Evolutionary conservation across 345 rosid genomes (phyloP).

Genomic region (Eucalyptus regnans): DNA sequence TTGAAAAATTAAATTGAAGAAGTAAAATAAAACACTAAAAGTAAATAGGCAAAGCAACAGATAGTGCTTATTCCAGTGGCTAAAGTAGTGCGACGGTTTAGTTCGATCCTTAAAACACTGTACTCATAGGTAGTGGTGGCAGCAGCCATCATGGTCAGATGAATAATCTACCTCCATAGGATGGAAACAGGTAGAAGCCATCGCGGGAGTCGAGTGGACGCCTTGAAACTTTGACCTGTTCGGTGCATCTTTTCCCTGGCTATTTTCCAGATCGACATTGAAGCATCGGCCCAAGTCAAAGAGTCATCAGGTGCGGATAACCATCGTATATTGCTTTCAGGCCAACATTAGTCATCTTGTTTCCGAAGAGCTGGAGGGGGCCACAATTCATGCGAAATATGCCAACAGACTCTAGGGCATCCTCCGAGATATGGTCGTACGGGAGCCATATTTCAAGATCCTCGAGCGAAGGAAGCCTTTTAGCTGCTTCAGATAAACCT

Average conservation of each 20-base stretch:
- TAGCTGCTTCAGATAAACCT: not conserved
- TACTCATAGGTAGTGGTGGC: too few relatives aligned
- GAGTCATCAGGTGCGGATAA: not conserved
- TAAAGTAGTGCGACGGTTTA: too few relatives aligned
- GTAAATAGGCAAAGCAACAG: too few relatives aligned
- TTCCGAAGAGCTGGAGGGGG: not conserved
- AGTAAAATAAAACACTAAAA: too few relatives aligned
- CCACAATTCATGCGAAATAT: not conserved
- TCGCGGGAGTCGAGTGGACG: too few relatives aligned
- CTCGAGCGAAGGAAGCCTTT: not conserved
- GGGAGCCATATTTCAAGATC: not conserved
- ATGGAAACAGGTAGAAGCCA: too few relatives aligned
- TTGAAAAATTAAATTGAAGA: too few relatives aligned
- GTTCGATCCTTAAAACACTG: too few relatives aligned
- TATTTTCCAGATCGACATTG: not conserved
- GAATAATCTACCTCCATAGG: too few relatives aligned
- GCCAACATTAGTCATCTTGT: not conserved
- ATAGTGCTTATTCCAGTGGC: too few relatives aligned
- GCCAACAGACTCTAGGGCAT: not conserved
- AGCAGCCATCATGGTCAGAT: too few relatives aligned
- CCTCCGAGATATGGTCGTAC: not conserved
- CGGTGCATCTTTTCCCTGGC: not conserved
- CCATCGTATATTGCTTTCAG: not conserved
- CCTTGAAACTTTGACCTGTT: too few relatives aligned
- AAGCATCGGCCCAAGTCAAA: not conserved